Percentiles rank a stretch among this genome's conserved stretches.
phyloP scores from a whole-genome alignment of 2,329 filamentous ascomycete species.

The Curvularia hawaiiensis region DNA sequence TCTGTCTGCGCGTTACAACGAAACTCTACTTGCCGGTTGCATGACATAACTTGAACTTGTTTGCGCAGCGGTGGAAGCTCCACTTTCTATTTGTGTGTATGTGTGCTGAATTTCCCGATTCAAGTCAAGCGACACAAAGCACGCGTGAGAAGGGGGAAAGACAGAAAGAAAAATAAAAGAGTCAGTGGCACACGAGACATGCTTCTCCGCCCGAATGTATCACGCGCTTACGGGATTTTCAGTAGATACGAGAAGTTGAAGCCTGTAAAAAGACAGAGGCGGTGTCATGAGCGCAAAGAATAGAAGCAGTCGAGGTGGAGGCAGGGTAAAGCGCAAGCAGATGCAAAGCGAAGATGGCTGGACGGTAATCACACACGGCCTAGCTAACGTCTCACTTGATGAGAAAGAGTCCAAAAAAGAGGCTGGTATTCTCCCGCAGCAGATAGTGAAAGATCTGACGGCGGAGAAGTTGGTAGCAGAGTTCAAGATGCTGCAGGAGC shows the following conservation, averaged over 20 bases:
- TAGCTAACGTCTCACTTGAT: conserved; percentile 16
- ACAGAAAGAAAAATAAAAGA: not conserved
- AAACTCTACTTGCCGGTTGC: not conserved
- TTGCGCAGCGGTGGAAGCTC: not conserved
- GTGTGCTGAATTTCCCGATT: no score
- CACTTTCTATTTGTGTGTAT: no score
- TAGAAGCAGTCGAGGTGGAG: not conserved
- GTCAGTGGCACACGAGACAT: not conserved
- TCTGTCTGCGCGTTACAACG: not conserved
- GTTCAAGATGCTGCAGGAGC: conserved; percentile 28
- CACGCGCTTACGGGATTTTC: not conserved
- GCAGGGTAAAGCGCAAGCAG: conserved; percentile 39
- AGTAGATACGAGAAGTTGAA: not conserved
- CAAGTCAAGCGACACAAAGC: not conserved
- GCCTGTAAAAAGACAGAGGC: not conserved
- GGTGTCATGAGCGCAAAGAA: conserved; percentile 1
- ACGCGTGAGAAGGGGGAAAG: no score
- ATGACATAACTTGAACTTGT: not conserved
- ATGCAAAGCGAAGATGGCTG: conserved; percentile 42
- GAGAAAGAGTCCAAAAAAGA: conserved; percentile 2
- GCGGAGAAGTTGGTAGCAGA: conserved; percentile 30
- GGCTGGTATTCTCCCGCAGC: conserved; percentile 17
- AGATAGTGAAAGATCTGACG: conserved; percentile 31
- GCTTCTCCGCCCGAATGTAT: not conserved
- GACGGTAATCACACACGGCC: conserved; percentile 44